phyloP scores from a whole-genome alignment of 495 filamentous ascomycete genomes.

The Neurospora hispaniola region DNA sequence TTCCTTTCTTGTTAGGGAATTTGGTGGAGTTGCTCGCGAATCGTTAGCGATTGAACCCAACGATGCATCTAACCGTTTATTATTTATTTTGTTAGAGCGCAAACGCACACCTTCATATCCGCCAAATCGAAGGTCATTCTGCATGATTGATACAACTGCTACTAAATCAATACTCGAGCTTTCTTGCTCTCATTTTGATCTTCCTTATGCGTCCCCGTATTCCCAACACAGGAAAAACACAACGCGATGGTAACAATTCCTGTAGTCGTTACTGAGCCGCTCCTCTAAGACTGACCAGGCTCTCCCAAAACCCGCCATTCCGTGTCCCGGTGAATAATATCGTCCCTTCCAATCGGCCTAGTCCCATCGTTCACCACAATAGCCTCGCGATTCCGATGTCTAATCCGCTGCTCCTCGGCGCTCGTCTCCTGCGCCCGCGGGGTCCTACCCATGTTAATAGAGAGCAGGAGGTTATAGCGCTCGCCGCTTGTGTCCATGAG shows the following conservation, averaged over 20 bases:
- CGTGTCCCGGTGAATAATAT: conserved; percentile 43
- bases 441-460: conserved; percentile 24
- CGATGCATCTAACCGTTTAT: background rate
- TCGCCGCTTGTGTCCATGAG: conserved; percentile 2
- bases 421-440: conserved; percentile 20
- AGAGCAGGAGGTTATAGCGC: conserved; percentile 23
- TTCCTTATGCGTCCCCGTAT: background rate
- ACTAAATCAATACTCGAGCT: background rate
- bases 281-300: background rate
- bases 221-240: background rate
- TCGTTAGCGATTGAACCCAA: background rate
- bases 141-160: background rate
- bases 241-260: background rate
- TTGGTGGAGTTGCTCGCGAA: background rate
- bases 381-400: conserved; percentile 48
- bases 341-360: conserved; percentile 41
- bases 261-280: background rate
- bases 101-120: background rate
- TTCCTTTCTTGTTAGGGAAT: background rate
- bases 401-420: conserved; percentile 40
- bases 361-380: conserved; percentile 56
- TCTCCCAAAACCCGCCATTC: conserved; percentile 9
- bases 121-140: background rate
- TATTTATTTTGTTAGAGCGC: background rate
- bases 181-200: background rate